Base-by-base conservation (phyloP, 805 yeast species). In the Wickerhamiella musiphila region DNA sequence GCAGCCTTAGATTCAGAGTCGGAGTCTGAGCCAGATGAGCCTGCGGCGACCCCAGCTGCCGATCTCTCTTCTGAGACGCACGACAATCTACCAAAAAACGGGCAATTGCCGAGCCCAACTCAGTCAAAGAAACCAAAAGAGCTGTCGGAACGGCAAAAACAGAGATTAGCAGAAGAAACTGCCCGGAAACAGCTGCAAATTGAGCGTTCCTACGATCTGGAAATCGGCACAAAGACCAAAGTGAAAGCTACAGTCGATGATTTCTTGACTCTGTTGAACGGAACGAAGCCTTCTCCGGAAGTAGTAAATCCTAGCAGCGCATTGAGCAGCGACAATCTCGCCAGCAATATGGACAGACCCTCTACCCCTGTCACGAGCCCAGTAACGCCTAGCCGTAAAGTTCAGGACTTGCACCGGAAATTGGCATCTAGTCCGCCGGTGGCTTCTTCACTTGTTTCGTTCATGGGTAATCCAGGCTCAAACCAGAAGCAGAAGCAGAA, bases 351-450 rank as follows among this genome's bases (percentile, higher is more conserved):
- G 15, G 32, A 15, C 4, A 8, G 12, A 4, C 4, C 20, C n/a
- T 21, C 35, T 2, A 19, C 31, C 6, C 28, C 35, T 2, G 10
- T 19, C 5, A 26, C 35, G 8, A 17, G 34, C 4, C 31, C 35
- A 6, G 13, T 30, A 6, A n/a, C 36, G 8, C 31, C 35, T 6
- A 8, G 26, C 9, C 20, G 18, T 14, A n/a, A 27, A 14, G 8
- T 18, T 4, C n/a, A 15, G 5, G 29, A 18, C 17, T n/a, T 15
- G 16, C 19, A 18, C 4, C 25, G 5, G 20, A 18, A 14, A 5
- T 13, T 28, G 18, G 14, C 9, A 31, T 41, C 45, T 14, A 41
- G 45, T 20, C 45, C 45, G 8, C 42, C 42, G 18, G 18, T 26
- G 13, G 34, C 36, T 33, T 43, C 18, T 10, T 35, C 36, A 3